These are phyloP conservation scores for Hondaea fermentalgiana DNA, from an alignment of 108 stramenopile species.

Conservation along the genomic window DNA sequence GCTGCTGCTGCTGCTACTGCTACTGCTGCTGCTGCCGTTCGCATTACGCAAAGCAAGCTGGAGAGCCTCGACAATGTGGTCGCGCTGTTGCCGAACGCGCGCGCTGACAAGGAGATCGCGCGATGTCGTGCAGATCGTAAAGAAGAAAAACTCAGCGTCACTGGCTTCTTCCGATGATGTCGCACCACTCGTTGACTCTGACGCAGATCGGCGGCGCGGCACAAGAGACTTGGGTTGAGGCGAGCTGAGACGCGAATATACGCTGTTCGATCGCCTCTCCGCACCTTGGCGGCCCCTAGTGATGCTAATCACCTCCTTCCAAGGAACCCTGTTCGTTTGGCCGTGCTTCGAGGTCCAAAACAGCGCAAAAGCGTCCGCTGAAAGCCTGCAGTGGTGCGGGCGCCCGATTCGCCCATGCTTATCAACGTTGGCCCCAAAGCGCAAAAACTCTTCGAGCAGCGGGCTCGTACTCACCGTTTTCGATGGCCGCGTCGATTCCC, in stretches of 20 bases:
- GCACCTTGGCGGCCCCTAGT: background rate
- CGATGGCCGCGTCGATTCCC: background rate
- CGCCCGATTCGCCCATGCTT: background rate
- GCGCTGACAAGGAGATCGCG: background rate
- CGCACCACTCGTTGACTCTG: background rate
- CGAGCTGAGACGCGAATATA: background rate
- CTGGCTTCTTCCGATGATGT: background rate
- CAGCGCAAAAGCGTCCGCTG: background rate
- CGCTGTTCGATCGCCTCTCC: background rate
- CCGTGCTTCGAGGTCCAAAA: background rate
- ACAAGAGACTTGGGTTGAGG: background rate
- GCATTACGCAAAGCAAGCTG: background rate
- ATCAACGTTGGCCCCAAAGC: background rate
- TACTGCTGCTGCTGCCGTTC: too few relatives aligned
- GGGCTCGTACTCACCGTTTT: background rate
- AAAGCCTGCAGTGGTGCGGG: background rate
- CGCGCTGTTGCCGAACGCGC: background rate
- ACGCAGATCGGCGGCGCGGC: background rate
- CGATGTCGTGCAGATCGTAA: background rate
- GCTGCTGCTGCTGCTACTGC: too few relatives aligned
- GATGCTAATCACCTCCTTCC: background rate
- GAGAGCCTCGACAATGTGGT: background rate
- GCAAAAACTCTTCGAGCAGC: background rate
- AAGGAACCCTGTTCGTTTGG: background rate
- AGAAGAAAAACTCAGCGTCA: background rate